A percentile compares a stretch with the other conserved stretches of the same genome.
phyloP scores from a whole-genome alignment of 2,329 filamentous ascomycete species.

The Pseudocercospora pini-densiflorae region DNA sequence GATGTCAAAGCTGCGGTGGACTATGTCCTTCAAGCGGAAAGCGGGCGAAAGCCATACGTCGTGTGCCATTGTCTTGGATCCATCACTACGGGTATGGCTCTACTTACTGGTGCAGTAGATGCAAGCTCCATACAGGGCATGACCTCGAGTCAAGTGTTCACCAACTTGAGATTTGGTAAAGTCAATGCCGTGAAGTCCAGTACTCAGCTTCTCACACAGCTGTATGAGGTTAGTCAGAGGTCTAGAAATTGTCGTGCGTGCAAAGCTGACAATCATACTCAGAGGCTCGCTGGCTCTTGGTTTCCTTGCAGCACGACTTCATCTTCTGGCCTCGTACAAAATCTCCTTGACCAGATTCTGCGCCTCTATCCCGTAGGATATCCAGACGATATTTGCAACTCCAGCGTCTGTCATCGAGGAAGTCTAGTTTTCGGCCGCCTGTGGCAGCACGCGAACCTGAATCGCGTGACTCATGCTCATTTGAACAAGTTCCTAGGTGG shows the following conservation, averaged over 20 bases:
- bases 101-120: constrained; percentile 43
- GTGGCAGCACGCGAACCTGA: constrained; percentile 69
- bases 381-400: constrained; percentile 63
- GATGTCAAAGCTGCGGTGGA: constrained; percentile 63
- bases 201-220: constrained; percentile 46
- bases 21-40: neutral
- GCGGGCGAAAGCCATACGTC: constrained; percentile 53
- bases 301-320: constrained; percentile 55
- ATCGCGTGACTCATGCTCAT: constrained; percentile 67
- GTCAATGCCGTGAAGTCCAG: neutral
- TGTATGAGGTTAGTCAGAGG: constrained; percentile 35
- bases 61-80: constrained; percentile 68
- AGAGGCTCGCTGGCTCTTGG: constrained; percentile 57
- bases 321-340: constrained; percentile 48
- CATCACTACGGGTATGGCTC: constrained; percentile 63
- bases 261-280: neutral
- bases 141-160: neutral
- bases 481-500: constrained; percentile 67
- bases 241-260: too few species aligned
- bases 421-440: constrained; percentile 63
- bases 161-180: neutral
- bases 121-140: neutral
- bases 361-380: constrained; percentile 61
- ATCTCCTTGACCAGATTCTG: constrained; percentile 36
- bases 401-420: constrained; percentile 64